Conservation (phyloP, 352 stramenopile genomes). For the Globisporangium acanthophoron region DNA sequence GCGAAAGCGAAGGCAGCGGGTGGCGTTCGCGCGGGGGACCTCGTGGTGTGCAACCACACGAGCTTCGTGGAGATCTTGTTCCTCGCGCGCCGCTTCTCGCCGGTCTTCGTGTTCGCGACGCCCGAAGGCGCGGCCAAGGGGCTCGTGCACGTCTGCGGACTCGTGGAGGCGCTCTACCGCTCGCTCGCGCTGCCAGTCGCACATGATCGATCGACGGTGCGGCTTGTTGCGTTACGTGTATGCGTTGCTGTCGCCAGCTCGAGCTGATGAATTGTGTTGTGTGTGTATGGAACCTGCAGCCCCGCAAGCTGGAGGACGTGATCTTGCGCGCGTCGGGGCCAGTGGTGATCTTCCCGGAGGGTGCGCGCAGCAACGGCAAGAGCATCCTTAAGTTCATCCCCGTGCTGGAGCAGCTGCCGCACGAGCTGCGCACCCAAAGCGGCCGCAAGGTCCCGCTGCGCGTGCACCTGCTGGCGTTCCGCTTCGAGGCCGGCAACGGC, state of each 20-base stretch:
- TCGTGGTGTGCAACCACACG: constrained; percentile 82
- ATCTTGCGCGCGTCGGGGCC: constrained; percentile 47
- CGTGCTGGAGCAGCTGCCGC: constrained; percentile 55
- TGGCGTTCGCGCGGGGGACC: constrained; percentile 39
- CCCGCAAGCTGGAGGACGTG: constrained; percentile 69
- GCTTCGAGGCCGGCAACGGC: constrained; percentile 64
- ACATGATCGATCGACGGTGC: constrained; percentile 28
- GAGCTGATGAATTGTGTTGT: neutral
- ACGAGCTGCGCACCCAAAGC: constrained; percentile 15
- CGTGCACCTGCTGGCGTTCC: constrained; percentile 70
- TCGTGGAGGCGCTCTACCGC: constrained; percentile 63
- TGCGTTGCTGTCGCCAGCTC: neutral
- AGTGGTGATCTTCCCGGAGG: constrained; percentile 73
- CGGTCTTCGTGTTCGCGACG: constrained; percentile 64
- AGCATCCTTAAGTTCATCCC: constrained; percentile 64
- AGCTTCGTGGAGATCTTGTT: constrained; percentile 79
- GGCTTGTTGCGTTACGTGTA: constrained; percentile 1
- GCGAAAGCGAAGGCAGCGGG: constrained; percentile 20
- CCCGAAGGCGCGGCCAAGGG: constrained; percentile 46
- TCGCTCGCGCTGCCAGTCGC: constrained; percentile 42
- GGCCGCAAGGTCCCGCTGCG: constrained; percentile 23
- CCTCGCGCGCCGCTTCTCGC: constrained; percentile 71
- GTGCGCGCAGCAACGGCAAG: constrained; percentile 76
- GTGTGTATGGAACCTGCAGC: constrained; percentile 6
- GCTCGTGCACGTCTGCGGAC: constrained; percentile 55